A percentile compares a stretch with the other conserved stretches of the same genome.
These are phyloP conservation scores for Leccinum angustisporum DNA, from an alignment of 1,284 basidiomycete species.

Conservation along the genomic window DNA sequence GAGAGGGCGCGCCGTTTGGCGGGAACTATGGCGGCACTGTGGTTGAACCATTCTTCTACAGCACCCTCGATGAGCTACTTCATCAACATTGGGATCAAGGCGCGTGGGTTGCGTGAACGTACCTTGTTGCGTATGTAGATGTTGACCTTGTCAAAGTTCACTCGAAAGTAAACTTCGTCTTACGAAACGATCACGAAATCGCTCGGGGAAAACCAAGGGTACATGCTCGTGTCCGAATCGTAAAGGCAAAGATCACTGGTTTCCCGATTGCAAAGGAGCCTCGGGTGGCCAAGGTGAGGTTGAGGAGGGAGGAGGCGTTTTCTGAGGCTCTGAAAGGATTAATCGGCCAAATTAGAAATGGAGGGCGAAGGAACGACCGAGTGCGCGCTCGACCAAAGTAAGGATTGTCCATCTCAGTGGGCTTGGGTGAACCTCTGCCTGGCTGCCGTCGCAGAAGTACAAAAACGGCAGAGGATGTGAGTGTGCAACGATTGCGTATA, in stretches of 20 bases:
- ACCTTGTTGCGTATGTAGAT: too few relatives aligned
- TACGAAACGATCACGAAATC: too few relatives aligned
- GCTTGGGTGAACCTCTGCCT: slow-evolving; percentile 4
- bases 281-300: slow-evolving; percentile 62
- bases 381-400: slow-evolving; percentile 54
- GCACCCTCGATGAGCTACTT: too few relatives aligned
- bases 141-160: too few relatives aligned
- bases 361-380: slow-evolving; percentile 50
- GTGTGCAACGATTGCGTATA: slow-evolving; percentile 51
- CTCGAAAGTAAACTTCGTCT: too few relatives aligned
- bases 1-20: too few relatives aligned
- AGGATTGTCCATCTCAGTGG: slow-evolving; percentile 8
- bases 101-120: too few relatives aligned
- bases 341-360: slow-evolving; percentile 50
- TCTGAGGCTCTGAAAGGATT: background rate
- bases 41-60: too few relatives aligned
- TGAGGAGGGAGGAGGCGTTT: slow-evolving; percentile 57
- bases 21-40: too few relatives aligned
- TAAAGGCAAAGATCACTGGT: slow-evolving; percentile 57
- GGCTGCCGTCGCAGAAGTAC: slow-evolving; percentile 44
- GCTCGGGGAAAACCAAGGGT: too few relatives aligned
- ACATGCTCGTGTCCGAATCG: too few relatives aligned
- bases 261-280: slow-evolving; percentile 77
- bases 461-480: slow-evolving; percentile 55
- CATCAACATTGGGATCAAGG: too few relatives aligned